These are phyloP conservation scores for Spiromastix sp. DNA, from an alignment of 2,329 filamentous ascomycete species.

Conservation along the genomic window DNA sequence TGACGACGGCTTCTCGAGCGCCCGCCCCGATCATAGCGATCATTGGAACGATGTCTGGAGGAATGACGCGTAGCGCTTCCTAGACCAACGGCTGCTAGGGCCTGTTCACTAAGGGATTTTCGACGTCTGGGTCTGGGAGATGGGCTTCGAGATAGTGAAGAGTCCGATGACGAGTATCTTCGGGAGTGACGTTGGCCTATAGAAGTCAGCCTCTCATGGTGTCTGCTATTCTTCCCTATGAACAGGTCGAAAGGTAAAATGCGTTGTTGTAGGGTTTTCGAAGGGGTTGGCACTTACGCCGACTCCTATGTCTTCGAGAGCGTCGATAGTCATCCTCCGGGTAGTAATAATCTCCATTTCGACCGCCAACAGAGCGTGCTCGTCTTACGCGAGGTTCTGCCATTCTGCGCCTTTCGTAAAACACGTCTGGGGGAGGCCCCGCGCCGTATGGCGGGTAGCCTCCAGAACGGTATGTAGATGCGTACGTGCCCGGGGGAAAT, in stretches of 20 bases:
- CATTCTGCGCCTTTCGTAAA: neutral
- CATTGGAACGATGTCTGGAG: slow-evolving; percentile 51
- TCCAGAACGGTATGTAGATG: slow-evolving; percentile 12
- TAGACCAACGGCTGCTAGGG: slow-evolving; percentile 48
- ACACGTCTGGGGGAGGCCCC: neutral
- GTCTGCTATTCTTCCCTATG: neutral
- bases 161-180: slow-evolving; percentile 17
- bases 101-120: slow-evolving; percentile 38
- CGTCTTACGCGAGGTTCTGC: slow-evolving; percentile 19
- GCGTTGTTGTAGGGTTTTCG: too few species aligned
- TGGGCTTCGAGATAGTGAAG: slow-evolving; percentile 30
- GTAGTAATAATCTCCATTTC: slow-evolving; percentile 31
- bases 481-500: slow-evolving; percentile 61
- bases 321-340: slow-evolving; percentile 11
- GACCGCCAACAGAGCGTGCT: slow-evolving; percentile 25
- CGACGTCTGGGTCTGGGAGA: slow-evolving; percentile 31
- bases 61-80: slow-evolving; percentile 47
- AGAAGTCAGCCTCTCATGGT: slow-evolving; percentile 15
- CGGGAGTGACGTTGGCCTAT: too few species aligned
- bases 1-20: slow-evolving; percentile 29
- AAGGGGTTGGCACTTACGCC: slow-evolving; percentile 24
- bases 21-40: slow-evolving; percentile 47
- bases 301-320: slow-evolving; percentile 12
- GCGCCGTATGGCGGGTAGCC: slow-evolving; percentile 21
- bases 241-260: too few species aligned